Percentiles rank a stretch among this genome's conserved stretches.
phyloP scores from a whole-genome alignment of 768 basidiomycete genomes.

The Naganishia kalamii region DNA sequence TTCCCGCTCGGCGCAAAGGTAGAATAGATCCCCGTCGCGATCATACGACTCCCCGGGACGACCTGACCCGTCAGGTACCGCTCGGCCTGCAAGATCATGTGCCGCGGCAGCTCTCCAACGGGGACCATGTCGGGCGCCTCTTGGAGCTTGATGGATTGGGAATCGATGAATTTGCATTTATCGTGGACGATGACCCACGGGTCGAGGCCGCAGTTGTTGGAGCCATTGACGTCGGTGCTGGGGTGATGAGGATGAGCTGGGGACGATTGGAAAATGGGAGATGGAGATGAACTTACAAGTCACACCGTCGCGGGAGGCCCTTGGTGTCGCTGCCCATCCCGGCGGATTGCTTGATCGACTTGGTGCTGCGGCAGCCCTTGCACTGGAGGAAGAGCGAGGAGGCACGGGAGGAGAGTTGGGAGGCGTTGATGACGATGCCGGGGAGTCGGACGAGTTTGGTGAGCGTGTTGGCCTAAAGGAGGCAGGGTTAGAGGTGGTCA shows the following conservation, averaged over 20 bases:
- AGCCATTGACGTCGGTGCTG: slow-evolving; percentile 53
- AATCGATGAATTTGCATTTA: slow-evolving; percentile 85
- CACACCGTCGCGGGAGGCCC: slow-evolving; percentile 76
- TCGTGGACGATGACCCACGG: slow-evolving; percentile 93
- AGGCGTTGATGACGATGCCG: slow-evolving; percentile 96
- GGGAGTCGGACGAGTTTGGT: slow-evolving; percentile 94
- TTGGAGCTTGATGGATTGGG: slow-evolving; percentile 92
- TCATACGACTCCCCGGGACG: slow-evolving; percentile 88
- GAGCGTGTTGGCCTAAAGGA: slow-evolving; percentile 66
- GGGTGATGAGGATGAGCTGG: neutral
- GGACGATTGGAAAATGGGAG: neutral
- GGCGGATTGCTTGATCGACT: slow-evolving; percentile 72
- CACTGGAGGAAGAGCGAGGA: slow-evolving; percentile 89
- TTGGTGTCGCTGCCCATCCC: slow-evolving; percentile 83
- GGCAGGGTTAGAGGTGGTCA: neutral
- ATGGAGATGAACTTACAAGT: slow-evolving; percentile 55
- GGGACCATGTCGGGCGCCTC: slow-evolving; percentile 99
- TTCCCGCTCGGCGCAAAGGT: slow-evolving; percentile 79
- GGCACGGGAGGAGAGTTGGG: slow-evolving; percentile 84
- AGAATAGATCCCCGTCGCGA: slow-evolving; percentile 93
- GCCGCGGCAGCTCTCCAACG: slow-evolving; percentile 91
- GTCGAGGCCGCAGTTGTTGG: slow-evolving; percentile 90
- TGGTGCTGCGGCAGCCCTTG: slow-evolving; percentile 75
- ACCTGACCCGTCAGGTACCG: slow-evolving; percentile 85
- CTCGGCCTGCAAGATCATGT: slow-evolving; percentile 87